Evolutionary conservation across 495 filamentous ascomycete genomes (phyloP).

Genomic region (Aspergillus funiculosus): DNA sequence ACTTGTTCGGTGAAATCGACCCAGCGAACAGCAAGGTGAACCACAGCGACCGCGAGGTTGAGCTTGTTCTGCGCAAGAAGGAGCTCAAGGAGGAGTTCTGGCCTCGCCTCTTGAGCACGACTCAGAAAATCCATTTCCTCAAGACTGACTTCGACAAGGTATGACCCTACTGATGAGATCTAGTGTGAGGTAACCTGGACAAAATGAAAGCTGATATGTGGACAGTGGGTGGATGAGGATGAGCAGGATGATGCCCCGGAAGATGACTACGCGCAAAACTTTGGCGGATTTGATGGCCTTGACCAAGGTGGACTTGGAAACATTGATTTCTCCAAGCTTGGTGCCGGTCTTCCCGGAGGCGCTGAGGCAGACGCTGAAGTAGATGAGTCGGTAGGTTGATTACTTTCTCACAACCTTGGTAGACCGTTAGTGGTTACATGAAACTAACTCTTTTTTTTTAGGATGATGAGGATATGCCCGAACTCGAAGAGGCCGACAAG

Average conservation of each 20-base stretch:
- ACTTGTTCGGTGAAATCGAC: slow-evolving; percentile 91
- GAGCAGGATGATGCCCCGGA: slow-evolving; percentile 87
- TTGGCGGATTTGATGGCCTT: slow-evolving; percentile 62
- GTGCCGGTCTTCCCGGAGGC: slow-evolving; percentile 45
- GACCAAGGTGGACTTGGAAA: slow-evolving; percentile 46
- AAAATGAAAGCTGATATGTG: slow-evolving; percentile 18
- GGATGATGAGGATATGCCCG: slow-evolving; percentile 59
- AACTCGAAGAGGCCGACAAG: slow-evolving; percentile 47
- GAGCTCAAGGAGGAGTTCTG: slow-evolving; percentile 85
- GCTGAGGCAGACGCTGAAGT: slow-evolving; percentile 44
- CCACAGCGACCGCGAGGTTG: slow-evolving; percentile 78
- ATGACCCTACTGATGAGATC: slow-evolving; percentile 16
- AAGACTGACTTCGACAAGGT: slow-evolving; percentile 99
- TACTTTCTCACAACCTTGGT: slow-evolving; percentile 17
- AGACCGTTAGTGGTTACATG: too few species aligned
- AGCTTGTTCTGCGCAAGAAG: slow-evolving; percentile 94
- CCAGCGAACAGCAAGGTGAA: slow-evolving; percentile 68
- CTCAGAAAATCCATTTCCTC: slow-evolving; percentile 86
- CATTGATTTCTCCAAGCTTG: slow-evolving; percentile 89
- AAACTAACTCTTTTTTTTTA: slow-evolving; percentile 34
- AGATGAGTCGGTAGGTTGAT: slow-evolving; percentile 49
- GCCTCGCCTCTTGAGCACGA: slow-evolving; percentile 87
- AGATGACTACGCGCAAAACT: slow-evolving; percentile 66
- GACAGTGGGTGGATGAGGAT: slow-evolving; percentile 96
- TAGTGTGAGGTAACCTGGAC: not conserved